Base-by-base conservation (phyloP, 75 land plant genomes). In the Selaginella tamariscina region DNA sequence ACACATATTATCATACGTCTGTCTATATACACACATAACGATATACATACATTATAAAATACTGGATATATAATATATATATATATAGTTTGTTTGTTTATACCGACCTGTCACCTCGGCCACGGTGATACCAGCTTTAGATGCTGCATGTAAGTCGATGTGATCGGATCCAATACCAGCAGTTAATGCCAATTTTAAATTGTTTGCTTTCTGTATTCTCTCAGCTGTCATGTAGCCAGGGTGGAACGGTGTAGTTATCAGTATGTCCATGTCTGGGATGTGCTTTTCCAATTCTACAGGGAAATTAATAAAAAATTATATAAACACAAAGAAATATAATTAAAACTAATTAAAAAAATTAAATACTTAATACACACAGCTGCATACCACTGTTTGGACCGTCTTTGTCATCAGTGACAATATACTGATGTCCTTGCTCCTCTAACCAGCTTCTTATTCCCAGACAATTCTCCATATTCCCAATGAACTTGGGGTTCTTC, bases 121-220 rank as follows among this genome's bases (percentile, higher is more conserved):
- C 32, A 91, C 92, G 22, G 97, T 91, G 65, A 91, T 64, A n/a
- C 97, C 92, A 23, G 82, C 82, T 8, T 66, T 83, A 44, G 87
- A 86, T 66, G 92, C 97, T 22, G 89, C 88, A 9, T 80, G 74
- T 23, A 91, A 82, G 69, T 91, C 93, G 63, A 92, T 77, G 62
- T 92, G 97, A 33, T 92, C 97, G n/a, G 97, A 92, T 20, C 97
- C 97, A 71, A 92, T 82, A 26, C 97, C 97, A 32, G 97, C 97
- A 23, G 97, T 92, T 9, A 92, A 80, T 64, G 85, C 76, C 33
- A 92, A 77, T 39, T 88, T 70, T 30, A 92, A 72, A 44, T 92
- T 92, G 54, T 92, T 92, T 31, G 93, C 93, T 56, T 80, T 92
- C 74, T 84, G 84, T 28, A 92, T 89, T 66, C 97, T 82, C 70